A percentile compares a stretch with the other conserved stretches of the same genome.
These are phyloP conservation scores for Pestalotiopsis sp. DNA, from an alignment of 2,329 filamentous ascomycete species.

Conservation along the genomic window DNA sequence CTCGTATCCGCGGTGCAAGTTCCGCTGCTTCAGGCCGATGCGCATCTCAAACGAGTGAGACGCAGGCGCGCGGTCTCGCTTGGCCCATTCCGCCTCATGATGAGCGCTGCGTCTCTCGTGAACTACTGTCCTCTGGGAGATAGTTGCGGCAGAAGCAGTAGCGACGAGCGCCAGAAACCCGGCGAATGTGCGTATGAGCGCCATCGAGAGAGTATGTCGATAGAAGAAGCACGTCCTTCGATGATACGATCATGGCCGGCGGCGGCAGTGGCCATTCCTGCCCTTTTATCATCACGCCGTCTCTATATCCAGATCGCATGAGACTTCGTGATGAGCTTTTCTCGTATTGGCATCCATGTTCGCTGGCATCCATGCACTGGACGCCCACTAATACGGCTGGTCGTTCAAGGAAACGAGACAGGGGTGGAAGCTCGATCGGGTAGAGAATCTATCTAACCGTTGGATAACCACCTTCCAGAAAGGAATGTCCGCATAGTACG, in stretches of 20 bases:
- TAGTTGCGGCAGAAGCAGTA: neutral
- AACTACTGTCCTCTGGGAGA: neutral
- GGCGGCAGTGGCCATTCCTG: neutral
- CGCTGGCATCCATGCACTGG: neutral
- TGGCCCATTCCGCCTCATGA: neutral
- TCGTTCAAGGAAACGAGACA: neutral
- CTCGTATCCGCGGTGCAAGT: slow-evolving; percentile 26
- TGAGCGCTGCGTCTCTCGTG: neutral
- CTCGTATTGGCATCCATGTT: neutral
- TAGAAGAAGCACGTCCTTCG: no score
- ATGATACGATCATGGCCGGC: no score
- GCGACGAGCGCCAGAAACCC: neutral
- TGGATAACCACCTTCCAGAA: neutral
- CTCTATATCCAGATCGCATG: neutral
- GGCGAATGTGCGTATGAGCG: neutral
- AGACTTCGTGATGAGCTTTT: neutral
- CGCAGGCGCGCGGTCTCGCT: neutral
- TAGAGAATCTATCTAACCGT: neutral
- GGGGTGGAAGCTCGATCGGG: neutral
- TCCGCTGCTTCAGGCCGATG: slow-evolving; percentile 23
- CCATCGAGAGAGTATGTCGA: neutral
- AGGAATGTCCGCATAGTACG: neutral
- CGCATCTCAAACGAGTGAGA: slow-evolving; percentile 12
- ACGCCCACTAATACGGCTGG: neutral
- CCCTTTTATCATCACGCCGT: neutral